Percentiles rank a stretch among this genome's conserved stretches.
Evolutionary conservation across 2,329 filamentous ascomycete species (phyloP).

Genomic region (Xylaria sp.): DNA sequence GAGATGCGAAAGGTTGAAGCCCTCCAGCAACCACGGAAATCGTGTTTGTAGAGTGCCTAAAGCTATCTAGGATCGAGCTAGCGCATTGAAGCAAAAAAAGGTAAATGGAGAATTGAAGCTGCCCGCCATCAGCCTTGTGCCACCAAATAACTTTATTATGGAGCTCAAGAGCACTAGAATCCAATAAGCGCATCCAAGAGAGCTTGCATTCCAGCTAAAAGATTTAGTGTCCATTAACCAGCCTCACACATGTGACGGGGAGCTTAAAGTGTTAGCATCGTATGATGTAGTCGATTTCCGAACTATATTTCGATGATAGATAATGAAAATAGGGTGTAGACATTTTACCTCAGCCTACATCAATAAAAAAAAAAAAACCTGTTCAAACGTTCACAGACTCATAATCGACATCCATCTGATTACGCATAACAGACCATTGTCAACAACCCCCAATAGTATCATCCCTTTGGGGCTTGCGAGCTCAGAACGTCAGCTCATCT

Average conservation of each 20-base stretch:
- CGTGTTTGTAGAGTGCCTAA: background rate
- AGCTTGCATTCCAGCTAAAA: constrained; percentile 5
- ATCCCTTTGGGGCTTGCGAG: constrained; percentile 11
- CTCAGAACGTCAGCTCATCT: background rate
- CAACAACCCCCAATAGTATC: background rate
- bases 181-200: constrained; percentile 25
- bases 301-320: background rate
- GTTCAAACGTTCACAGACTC: background rate
- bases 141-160: constrained; percentile 29
- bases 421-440: background rate
- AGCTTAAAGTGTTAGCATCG: constrained; percentile 27
- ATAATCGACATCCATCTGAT: background rate
- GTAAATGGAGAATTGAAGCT: constrained; percentile 5
- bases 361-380: background rate
- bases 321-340: background rate
- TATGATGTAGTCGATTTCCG: constrained; percentile 34
- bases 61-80: background rate
- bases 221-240: constrained; percentile 23
- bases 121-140: constrained; percentile 12
- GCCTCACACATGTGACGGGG: constrained; percentile 34
- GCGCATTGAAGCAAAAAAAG: background rate
- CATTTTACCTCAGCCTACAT: background rate
- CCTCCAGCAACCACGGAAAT: background rate
- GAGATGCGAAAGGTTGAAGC: too few species aligned
- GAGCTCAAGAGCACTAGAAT: background rate